Percentiles rank a stretch among this genome's conserved stretches.
Conservation (phyloP, 2,329 filamentous ascomycete genomes). For the Colletotrichum navitas region DNA sequence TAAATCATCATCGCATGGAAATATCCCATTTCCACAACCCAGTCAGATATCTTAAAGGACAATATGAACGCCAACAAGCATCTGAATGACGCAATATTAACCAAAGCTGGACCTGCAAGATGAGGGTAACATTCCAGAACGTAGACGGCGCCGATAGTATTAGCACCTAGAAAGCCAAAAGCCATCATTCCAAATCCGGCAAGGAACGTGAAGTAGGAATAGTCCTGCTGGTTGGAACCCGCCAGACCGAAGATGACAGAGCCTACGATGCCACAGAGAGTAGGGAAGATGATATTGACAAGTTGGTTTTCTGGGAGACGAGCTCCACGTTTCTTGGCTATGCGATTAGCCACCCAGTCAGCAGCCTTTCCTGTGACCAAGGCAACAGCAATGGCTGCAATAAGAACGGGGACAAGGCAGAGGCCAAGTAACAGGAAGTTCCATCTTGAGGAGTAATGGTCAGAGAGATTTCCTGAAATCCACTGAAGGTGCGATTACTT, state of each 20-base stretch:
- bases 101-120: constrained; percentile 47
- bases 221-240: constrained; percentile 45
- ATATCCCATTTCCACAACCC: constrained; percentile 48
- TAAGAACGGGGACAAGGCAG: constrained; percentile 45
- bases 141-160: constrained; percentile 49
- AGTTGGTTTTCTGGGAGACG: constrained; percentile 52
- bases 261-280: constrained; percentile 47
- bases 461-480: background rate
- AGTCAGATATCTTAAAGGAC: constrained; percentile 46
- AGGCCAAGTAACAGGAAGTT: constrained; percentile 48
- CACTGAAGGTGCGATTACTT: background rate
- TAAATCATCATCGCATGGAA: constrained; percentile 48
- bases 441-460: constrained; percentile 42
- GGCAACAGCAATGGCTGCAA: constrained; percentile 51
- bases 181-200: constrained; percentile 47
- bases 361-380: constrained; percentile 49
- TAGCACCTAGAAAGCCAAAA: constrained; percentile 47
- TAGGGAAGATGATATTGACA: constrained; percentile 48
- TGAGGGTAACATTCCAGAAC: constrained; percentile 51
- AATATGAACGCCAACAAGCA: constrained; percentile 48
- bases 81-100: constrained; percentile 50
- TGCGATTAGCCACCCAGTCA: constrained; percentile 47
- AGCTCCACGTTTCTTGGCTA: constrained; percentile 46
- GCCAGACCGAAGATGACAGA: constrained; percentile 50
- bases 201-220: constrained; percentile 46